Evolutionary conservation across 805 yeast species (phyloP).

Genomic region (Torulaspora indica): DNA sequence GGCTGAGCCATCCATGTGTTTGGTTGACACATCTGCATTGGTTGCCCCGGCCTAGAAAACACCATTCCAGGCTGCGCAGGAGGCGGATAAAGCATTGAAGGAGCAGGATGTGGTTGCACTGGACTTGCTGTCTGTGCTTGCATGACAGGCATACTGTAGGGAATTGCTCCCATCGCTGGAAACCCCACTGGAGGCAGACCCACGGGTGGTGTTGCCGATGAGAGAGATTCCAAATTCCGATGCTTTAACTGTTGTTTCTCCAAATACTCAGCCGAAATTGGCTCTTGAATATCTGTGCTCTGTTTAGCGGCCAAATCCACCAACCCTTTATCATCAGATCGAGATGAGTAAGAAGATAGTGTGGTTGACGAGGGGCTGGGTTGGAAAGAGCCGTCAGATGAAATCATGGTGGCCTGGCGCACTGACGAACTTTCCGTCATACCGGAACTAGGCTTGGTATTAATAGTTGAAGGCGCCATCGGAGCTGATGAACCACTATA

Average conservation of each 20-base stretch:
- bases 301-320: neutral
- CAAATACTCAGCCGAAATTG: neutral
- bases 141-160: neutral
- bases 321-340: constrained; percentile 1
- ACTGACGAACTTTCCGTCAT: constrained; percentile 8
- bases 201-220: neutral
- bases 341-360: constrained; percentile 8
- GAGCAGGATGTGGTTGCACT: neutral
- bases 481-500: constrained; percentile 37
- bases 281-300: neutral
- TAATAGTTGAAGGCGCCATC: constrained; percentile 28
- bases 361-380: constrained; percentile 6
- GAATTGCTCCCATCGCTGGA: neutral
- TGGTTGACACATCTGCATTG: constrained; percentile 2
- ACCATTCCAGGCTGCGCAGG: neutral
- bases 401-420: neutral
- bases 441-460: constrained; percentile 25
- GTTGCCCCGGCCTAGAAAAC: neutral
- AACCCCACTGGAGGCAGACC: neutral
- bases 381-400: constrained; percentile 2
- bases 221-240: neutral
- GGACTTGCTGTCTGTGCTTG: neutral
- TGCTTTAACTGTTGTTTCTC: neutral
- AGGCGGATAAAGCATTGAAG: constrained; percentile 1
- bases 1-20: constrained; percentile 6